These are phyloP conservation scores for Arthroderma sp. DNA, from an alignment of 2,329 filamentous ascomycete species.

Conservation along the genomic window DNA sequence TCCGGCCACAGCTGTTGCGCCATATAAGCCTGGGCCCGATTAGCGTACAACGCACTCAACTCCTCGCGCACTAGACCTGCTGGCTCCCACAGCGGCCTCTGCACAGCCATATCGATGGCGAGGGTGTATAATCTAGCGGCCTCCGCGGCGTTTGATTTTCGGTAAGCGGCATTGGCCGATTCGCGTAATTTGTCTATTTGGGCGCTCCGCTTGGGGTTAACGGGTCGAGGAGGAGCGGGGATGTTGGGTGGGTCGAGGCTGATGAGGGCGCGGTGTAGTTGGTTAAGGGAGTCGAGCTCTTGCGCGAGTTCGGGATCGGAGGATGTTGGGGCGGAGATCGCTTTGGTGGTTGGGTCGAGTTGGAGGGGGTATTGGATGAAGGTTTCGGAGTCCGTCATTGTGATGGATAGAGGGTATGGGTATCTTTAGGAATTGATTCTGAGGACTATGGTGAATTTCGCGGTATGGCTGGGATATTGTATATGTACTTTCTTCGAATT, in stretches of 20 bases:
- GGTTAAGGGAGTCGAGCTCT: slow-evolving; percentile 61
- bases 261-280: slow-evolving; percentile 62
- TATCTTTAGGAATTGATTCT: neutral
- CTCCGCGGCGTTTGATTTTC: slow-evolving; percentile 60
- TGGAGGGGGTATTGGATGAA: slow-evolving; percentile 73
- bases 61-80: slow-evolving; percentile 74
- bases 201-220: slow-evolving; percentile 83
- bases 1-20: slow-evolving; percentile 68
- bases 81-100: slow-evolving; percentile 78
- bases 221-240: slow-evolving; percentile 75
- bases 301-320: slow-evolving; percentile 48
- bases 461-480: neutral
- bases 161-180: slow-evolving; percentile 67
- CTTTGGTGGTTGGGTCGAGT: slow-evolving; percentile 71
- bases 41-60: slow-evolving; percentile 63
- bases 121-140: slow-evolving; percentile 71
- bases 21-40: slow-evolving; percentile 86
- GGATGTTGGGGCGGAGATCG: slow-evolving; percentile 45
- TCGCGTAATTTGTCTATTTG: slow-evolving; percentile 87
- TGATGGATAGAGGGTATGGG: too few relatives aligned
- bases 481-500: neutral
- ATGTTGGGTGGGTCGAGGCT: slow-evolving; percentile 50
- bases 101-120: slow-evolving; percentile 80
- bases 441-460: neutral
- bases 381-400: slow-evolving; percentile 6